Base-by-base conservation (phyloP, 2,329 filamentous ascomycete species). In the Fulvia fulva region DNA sequence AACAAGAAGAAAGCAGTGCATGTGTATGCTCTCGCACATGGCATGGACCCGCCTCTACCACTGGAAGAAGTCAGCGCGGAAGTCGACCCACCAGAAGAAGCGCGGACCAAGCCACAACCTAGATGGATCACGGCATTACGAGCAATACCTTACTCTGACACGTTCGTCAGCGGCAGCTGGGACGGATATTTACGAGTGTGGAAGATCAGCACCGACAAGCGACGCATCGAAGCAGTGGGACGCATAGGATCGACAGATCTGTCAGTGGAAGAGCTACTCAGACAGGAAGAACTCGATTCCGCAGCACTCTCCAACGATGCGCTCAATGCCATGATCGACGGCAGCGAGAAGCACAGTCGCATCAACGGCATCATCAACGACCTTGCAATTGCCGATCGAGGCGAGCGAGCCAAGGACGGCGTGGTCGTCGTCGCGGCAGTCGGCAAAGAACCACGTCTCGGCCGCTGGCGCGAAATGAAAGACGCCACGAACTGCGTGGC, bases 1-100 rank as follows among this genome's bases (percentile, higher is more conserved):
- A 84, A 92, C 71, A 96, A 96, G 79, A 99, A 99, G 82, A 97
- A 97, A 75, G 88, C 94, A 0, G 80, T 99, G 9, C 89, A 87
- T 74, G 89, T 90, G 2, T 77, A 94, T 46, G 83, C 87, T 1
- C 80, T 90, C 28, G 91, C 93, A 3, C 94, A 99, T 74, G 94
- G 94, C 30, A 78, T 95, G 53, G 91, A 97, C 59, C 84, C 87
- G 3, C 79, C 87, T 2, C 77, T 92, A 53, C 78, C 81, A 2
- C 82, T 88, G 1, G 81, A 87, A 21, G 81, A 90, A 66, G 84
- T 87, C 30, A 93, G 87, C 0, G 88, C 91, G n/a, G 90, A 91
- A 69, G 72, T 77, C 51, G 70, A 88, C 56, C 86, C 87, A 0
- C 80, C 85, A 56, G 78, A 79, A 46, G 59, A 59, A 1, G 77